phyloP scores from a whole-genome alignment of 306 rosid species.

The Dryas octopetala region DNA sequence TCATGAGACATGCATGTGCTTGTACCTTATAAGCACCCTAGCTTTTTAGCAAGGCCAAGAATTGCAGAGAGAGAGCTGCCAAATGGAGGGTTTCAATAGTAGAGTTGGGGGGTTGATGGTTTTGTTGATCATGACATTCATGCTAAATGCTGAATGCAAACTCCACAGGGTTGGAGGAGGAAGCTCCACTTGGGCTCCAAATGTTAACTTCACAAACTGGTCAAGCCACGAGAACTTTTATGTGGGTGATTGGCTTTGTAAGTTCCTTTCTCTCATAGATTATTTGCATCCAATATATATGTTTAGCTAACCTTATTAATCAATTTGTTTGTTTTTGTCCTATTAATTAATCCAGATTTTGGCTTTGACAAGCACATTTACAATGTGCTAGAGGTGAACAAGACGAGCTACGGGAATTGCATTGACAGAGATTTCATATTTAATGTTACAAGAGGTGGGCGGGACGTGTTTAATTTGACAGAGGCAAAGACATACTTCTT shows the following conservation, averaged over 20 bases:
- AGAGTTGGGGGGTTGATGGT: neutral
- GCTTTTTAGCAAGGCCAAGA: neutral
- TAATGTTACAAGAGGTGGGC: constrained; percentile 28
- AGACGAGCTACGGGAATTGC: constrained; percentile 26
- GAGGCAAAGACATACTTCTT: constrained; percentile 36
- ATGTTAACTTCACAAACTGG: constrained; percentile 52
- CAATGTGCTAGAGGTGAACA: constrained; percentile 34
- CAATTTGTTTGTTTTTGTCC: neutral
- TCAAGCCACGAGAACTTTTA: constrained; percentile 44
- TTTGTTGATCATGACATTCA: neutral
- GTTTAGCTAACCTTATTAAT: neutral
- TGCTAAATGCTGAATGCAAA: constrained; percentile 23
- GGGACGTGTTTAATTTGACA: constrained; percentile 34
- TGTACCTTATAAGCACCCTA: neutral
- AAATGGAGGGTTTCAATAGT: constrained; percentile 21
- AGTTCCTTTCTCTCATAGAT: neutral
- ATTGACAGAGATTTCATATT: constrained; percentile 15
- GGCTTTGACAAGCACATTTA: constrained; percentile 29
- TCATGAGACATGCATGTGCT: constrained; percentile 13
- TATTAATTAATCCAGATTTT: constrained; percentile 22
- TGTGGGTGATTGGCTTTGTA: constrained; percentile 66
- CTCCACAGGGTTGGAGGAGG: constrained; percentile 74
- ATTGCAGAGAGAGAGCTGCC: neutral
- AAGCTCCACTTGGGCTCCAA: constrained; percentile 42
- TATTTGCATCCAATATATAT: neutral